Base-by-base conservation (phyloP, 768 basidiomycete species). In the Pluteus cervinus region DNA sequence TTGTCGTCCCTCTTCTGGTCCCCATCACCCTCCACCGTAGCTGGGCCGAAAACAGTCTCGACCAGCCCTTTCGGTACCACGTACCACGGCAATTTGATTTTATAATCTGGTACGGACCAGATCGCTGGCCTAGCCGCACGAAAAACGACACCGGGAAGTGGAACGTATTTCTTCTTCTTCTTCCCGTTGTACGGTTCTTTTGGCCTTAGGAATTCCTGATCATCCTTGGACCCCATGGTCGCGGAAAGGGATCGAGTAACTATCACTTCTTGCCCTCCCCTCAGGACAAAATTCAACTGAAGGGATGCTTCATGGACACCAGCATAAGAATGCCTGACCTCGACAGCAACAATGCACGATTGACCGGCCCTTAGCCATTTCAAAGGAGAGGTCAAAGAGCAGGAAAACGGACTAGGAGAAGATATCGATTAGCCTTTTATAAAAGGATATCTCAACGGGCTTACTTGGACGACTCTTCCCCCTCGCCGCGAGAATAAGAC, bases 241-340 rank as follows among this genome's bases (percentile, higher is more conserved):
- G 68, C 75, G 17, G 46, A 39, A 1, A 79, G 44, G 5, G 47
- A 52, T 2, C 79, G 68, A 0, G 63, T 62, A 36, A 79, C 75
- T 25, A 68, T 45, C 49, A 78, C 78, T 3, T 57, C 60, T 15
- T 56, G 42, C 21, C 48, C 45, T 3, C 46, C 41, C 0, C 47
- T 39, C 36, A 73, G 61, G 29, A 58, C 45, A 41, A 79, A 76
- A 2, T 65, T 40, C 11, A 79, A 56, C 28, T 75, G 73, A 4
- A 77, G 53, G 0, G 57, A 61, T 39, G 76, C 73, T 33, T 71
- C 60, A 41, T 63, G 71, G 15, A 61, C 57, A 0, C 77, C 75
- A 18, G 56, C 57, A 34, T 63, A 54, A 5, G 63, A 48, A 2
- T 59, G 63, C 17, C 56, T 55, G 38, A 66, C 65, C 1, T 51